A percentile compares a stretch with the other conserved stretches of the same genome.
Conservation (phyloP, 345 rosid species). For the Draba incana region DNA sequence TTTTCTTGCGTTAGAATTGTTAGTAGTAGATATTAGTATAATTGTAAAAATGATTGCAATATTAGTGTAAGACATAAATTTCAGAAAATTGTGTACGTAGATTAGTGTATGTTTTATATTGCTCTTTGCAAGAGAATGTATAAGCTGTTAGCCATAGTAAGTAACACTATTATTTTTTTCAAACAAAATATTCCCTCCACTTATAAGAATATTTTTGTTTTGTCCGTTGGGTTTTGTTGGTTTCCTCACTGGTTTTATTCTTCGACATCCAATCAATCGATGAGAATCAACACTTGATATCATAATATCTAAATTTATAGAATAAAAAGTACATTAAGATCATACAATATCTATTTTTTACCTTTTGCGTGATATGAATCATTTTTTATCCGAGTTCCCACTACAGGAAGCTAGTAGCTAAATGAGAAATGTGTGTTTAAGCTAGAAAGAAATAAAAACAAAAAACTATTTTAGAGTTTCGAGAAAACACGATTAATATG, state of each 20-base stretch:
- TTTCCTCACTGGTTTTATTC: conserved; percentile 45
- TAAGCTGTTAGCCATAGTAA: conserved; percentile 40
- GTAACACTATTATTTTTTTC: conserved; percentile 18
- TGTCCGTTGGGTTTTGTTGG: conserved; percentile 48
- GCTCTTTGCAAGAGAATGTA: conserved; percentile 24
- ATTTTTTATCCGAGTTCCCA: conserved; percentile 2
- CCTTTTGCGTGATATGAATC: background rate
- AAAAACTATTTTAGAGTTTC: background rate
- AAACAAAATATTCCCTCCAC: conserved; percentile 28
- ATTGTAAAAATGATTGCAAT: no score
- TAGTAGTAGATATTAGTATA: no score
- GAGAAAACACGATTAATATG: background rate
- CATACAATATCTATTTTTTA: conserved; percentile 13
- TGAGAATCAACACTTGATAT: conserved; percentile 30
- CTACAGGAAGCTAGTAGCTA: background rate
- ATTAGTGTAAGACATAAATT: no score
- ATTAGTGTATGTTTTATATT: background rate
- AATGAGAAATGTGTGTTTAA: background rate
- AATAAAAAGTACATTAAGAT: conserved; percentile 29
- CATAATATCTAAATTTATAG: conserved; percentile 27
- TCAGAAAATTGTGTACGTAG: background rate
- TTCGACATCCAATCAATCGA: conserved; percentile 35
- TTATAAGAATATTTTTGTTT: conserved; percentile 39
- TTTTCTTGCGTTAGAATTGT: no score
- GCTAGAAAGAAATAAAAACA: no score